Evolutionary conservation across 1,284 basidiomycete species (phyloP).

Genomic region (Mrakiaceae sp.): DNA sequence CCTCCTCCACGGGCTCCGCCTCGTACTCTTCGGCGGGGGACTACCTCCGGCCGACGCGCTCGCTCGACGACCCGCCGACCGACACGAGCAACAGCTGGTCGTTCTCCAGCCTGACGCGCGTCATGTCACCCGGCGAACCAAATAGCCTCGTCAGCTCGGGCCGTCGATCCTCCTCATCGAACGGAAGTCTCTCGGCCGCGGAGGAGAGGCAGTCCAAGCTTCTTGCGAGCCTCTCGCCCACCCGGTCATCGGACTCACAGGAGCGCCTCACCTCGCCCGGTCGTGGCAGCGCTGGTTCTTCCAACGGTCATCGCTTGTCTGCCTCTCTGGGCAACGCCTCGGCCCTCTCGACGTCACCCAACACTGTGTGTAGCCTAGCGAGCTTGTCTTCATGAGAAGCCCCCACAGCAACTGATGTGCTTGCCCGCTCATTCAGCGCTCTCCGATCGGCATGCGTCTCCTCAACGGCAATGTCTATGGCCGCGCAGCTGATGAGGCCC

Average conservation of each 20-base stretch:
- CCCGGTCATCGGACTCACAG: not conserved
- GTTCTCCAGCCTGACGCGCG: not conserved
- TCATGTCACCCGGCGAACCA: not conserved
- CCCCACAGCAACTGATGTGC: too few species aligned
- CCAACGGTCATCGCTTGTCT: too few species aligned
- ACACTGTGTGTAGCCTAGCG: too few species aligned
- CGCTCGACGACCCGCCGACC: not conserved
- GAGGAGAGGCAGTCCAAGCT: not conserved
- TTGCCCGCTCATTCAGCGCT: not conserved
- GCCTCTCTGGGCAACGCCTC: too few species aligned
- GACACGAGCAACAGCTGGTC: not conserved
- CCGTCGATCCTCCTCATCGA: not conserved
- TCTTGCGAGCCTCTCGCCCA: not conserved
- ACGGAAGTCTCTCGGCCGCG: not conserved
- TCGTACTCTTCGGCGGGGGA: not conserved
- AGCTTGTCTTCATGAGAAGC: too few species aligned
- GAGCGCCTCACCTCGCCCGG: too few species aligned
- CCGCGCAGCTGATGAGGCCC: not conserved
- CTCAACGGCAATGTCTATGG: slow-evolving; percentile 12
- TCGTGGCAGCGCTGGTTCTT: too few species aligned
- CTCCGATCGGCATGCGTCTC: slow-evolving; percentile 7
- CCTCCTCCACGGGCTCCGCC: slow-evolving; percentile 3
- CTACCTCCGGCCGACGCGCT: not conserved
- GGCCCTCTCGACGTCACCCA: too few species aligned
- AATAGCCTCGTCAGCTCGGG: too few species aligned